Conservation (phyloP, 345 rosid species). For the Linum trigynum region DNA sequence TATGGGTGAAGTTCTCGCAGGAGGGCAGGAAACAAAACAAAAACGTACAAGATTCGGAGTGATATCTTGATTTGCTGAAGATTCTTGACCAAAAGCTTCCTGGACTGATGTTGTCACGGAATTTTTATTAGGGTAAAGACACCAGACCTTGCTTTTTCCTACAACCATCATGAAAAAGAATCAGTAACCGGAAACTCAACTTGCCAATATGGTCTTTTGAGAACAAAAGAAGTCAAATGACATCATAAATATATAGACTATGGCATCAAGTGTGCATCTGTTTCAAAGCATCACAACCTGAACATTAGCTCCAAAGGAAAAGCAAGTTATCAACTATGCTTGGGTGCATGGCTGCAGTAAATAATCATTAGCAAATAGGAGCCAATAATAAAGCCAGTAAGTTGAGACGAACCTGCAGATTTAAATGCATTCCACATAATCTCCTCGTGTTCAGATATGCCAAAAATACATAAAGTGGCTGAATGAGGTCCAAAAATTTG, state of each 20-base stretch:
- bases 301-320: no score
- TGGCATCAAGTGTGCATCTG: no score
- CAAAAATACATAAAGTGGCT: slow-evolving; percentile 79
- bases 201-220: background rate
- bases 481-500: slow-evolving; percentile 74
- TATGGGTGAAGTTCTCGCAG: background rate
- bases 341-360: no score
- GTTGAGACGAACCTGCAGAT: slow-evolving; percentile 43
- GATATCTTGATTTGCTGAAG: slow-evolving; percentile 27
- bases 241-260: no score
- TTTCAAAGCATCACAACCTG: no score
- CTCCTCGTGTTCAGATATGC: slow-evolving; percentile 85
- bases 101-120: slow-evolving; percentile 44
- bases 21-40: background rate
- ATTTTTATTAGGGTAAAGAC: slow-evolving; percentile 84
- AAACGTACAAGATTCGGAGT: slow-evolving; percentile 27
- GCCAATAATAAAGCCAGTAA: background rate
- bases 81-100: slow-evolving; percentile 33
- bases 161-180: slow-evolving; percentile 17
- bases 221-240: background rate
- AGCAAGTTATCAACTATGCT: no score
- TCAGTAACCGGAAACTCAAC: slow-evolving; percentile 2
- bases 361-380: no score
- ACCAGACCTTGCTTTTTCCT: slow-evolving; percentile 73
- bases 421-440: slow-evolving; percentile 82